Evolutionary conservation across 1,284 basidiomycete genomes (phyloP).

Genomic region (Vanrija sp.): DNA sequence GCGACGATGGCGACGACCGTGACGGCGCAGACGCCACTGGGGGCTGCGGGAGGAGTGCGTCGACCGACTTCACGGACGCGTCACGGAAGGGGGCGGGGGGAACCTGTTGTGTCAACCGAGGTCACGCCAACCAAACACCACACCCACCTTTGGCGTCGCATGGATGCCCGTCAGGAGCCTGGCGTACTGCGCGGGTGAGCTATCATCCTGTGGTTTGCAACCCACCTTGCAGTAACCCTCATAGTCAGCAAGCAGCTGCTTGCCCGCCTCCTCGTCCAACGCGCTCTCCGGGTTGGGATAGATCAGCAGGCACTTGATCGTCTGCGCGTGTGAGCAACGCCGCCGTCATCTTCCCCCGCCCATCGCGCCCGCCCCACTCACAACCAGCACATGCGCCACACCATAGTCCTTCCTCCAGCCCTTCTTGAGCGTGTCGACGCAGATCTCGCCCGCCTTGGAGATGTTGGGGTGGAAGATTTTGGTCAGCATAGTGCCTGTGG

Average conservation of each 20-base stretch:
- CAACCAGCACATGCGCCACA: constrained; percentile 78
- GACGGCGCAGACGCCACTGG: constrained; percentile 1
- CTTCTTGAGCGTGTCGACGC: constrained; percentile 95
- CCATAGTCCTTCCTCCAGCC: constrained; percentile 93
- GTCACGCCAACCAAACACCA: not conserved
- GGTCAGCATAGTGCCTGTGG: constrained; percentile 74
- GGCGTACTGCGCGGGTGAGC: constrained; percentile 11
- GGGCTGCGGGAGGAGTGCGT: constrained; percentile 11
- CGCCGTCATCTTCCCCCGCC: not conserved
- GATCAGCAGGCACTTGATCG: constrained; percentile 89
- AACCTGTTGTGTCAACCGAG: constrained; percentile 1
- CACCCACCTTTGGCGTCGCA: constrained; percentile 21
- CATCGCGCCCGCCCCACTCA: constrained; percentile 29
- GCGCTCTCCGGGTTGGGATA: constrained; percentile 95
- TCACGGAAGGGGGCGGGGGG: constrained; percentile 18
- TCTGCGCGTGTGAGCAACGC: constrained; percentile 41
- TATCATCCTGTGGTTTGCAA: not conserved
- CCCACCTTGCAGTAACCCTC: constrained; percentile 66
- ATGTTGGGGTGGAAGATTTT: constrained; percentile 98
- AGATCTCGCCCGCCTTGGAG: constrained; percentile 83
- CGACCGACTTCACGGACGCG: not conserved
- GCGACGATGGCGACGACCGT: constrained; percentile 1
- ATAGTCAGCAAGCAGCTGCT: constrained; percentile 82
- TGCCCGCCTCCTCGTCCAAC: constrained; percentile 89
- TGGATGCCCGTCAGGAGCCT: constrained; percentile 28